These are phyloP conservation scores for Lippia alba DNA, from an alignment of 305 asterid genomes.

Conservation along the genomic window DNA sequence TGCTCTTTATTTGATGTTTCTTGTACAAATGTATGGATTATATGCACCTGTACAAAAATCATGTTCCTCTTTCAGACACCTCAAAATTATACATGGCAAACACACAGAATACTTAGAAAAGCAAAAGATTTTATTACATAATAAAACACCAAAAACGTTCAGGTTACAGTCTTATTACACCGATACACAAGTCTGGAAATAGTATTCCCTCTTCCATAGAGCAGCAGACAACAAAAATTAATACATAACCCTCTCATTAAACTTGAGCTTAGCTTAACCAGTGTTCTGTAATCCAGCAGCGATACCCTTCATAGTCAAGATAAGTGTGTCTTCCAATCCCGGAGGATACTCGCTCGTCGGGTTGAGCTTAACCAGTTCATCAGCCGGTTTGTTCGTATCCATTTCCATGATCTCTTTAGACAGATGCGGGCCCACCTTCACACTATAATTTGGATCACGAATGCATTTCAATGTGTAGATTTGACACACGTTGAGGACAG, in stretches of 20 bases:
- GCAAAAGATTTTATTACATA: no score
- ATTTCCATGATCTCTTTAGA: slow-evolving; percentile 62
- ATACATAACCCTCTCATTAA: no score
- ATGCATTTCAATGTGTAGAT: slow-evolving; percentile 72
- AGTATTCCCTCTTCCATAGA: slow-evolving; percentile 24
- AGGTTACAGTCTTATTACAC: background rate
- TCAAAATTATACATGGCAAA: no score
- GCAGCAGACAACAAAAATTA: background rate
- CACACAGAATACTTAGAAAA: background rate
- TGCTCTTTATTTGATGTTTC: no score
- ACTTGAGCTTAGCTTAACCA: slow-evolving; percentile 42
- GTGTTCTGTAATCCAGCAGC: slow-evolving; percentile 91
- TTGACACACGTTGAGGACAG: slow-evolving; percentile 69
- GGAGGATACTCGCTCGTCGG: slow-evolving; percentile 81
- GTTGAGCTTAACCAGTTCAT: slow-evolving; percentile 70
- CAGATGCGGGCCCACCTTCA: slow-evolving; percentile 60
- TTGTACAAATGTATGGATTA: no score
- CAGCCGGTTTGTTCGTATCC: slow-evolving; percentile 67
- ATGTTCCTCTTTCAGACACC: no score
- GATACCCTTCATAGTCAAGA: slow-evolving; percentile 85
- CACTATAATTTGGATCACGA: slow-evolving; percentile 70
- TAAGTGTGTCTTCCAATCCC: slow-evolving; percentile 80
- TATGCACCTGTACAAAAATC: no score
- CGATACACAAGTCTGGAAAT: background rate
- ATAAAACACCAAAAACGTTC: background rate